Evolutionary conservation across 805 yeast species (phyloP).

Genomic region (Kodamaea nitidulidarum): DNA sequence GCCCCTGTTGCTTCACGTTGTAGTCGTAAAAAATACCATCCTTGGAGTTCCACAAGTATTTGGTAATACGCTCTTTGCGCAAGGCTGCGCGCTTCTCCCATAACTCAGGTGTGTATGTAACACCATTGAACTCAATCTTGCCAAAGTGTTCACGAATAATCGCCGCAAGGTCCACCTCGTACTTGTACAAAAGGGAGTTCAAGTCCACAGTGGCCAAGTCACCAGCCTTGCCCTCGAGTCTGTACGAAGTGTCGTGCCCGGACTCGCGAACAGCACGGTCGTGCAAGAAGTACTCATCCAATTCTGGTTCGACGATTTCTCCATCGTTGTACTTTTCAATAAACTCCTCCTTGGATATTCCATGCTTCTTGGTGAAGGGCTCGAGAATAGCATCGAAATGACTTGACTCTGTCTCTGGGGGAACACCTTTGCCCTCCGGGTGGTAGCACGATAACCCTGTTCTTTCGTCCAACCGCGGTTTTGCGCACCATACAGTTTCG

Average conservation of each 20-base stretch:
- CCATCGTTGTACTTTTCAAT: slow-evolving; percentile 61
- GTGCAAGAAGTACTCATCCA: slow-evolving; percentile 84
- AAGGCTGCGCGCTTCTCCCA: slow-evolving; percentile 61
- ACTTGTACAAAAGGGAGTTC: slow-evolving; percentile 81
- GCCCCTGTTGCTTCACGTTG: slow-evolving; percentile 53
- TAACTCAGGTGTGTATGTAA: slow-evolving; percentile 41
- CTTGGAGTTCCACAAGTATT: slow-evolving; percentile 80
- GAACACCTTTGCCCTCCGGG: slow-evolving; percentile 89
- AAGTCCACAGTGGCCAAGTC: slow-evolving; percentile 86
- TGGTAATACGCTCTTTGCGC: slow-evolving; percentile 55
- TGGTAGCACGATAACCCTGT: slow-evolving; percentile 87
- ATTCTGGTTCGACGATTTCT: slow-evolving; percentile 64
- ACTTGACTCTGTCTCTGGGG: slow-evolving; percentile 92
- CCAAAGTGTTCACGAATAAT: slow-evolving; percentile 58
- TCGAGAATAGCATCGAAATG: slow-evolving; percentile 73
- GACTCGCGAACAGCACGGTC: slow-evolving; percentile 95
- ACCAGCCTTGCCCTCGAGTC: slow-evolving; percentile 88
- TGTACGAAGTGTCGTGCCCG: slow-evolving; percentile 91
- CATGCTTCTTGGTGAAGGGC: slow-evolving; percentile 65
- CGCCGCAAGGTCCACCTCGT: slow-evolving; percentile 78
- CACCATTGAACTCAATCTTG: slow-evolving; percentile 27
- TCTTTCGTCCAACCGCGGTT: slow-evolving; percentile 66
- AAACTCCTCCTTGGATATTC: slow-evolving; percentile 57
- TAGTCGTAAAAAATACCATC: slow-evolving; percentile 82
- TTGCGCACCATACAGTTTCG: slow-evolving; percentile 67